These are phyloP conservation scores for Vicia sativa DNA, from an alignment of 306 rosid species.

Conservation along the genomic window DNA sequence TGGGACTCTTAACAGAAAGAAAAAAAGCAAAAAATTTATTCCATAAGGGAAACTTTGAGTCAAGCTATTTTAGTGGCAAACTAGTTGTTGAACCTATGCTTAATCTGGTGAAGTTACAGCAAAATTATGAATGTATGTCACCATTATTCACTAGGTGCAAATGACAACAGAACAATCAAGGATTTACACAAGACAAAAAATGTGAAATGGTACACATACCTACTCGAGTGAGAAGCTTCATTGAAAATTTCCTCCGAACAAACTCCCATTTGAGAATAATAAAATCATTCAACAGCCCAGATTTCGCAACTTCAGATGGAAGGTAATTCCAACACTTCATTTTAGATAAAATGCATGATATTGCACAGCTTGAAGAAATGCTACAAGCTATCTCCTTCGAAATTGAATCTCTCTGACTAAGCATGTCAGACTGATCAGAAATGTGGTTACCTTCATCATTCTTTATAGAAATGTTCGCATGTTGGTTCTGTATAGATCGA, in stretches of 20 bases:
- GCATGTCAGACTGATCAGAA: slow-evolving; percentile 42
- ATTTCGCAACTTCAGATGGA: slow-evolving; percentile 55
- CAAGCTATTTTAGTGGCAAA: no score
- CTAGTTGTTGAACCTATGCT: neutral
- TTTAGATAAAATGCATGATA: slow-evolving; percentile 49
- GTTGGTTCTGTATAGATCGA: slow-evolving; percentile 58
- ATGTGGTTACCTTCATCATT: slow-evolving; percentile 40
- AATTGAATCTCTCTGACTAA: slow-evolving; percentile 35
- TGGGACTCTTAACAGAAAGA: no score
- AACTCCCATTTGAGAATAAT: slow-evolving; percentile 83
- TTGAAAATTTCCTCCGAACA: slow-evolving; percentile 64
- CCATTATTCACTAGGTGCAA: neutral
- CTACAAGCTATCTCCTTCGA: slow-evolving; percentile 42
- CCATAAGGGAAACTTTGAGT: no score
- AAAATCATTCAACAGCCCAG: slow-evolving; percentile 55
- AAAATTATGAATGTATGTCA: neutral
- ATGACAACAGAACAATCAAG: slow-evolving; percentile 3
- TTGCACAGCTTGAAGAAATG: slow-evolving; percentile 46
- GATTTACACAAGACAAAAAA: slow-evolving; percentile 23
- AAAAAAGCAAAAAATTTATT: slow-evolving; percentile 15
- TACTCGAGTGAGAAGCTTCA: slow-evolving; percentile 66
- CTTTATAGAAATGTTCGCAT: slow-evolving; percentile 37
- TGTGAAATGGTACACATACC: slow-evolving; percentile 52
- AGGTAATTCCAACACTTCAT: slow-evolving; percentile 74
- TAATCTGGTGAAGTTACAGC: neutral